Conservation (phyloP, 345 rosid species). For the Triadica sebifera region DNA sequence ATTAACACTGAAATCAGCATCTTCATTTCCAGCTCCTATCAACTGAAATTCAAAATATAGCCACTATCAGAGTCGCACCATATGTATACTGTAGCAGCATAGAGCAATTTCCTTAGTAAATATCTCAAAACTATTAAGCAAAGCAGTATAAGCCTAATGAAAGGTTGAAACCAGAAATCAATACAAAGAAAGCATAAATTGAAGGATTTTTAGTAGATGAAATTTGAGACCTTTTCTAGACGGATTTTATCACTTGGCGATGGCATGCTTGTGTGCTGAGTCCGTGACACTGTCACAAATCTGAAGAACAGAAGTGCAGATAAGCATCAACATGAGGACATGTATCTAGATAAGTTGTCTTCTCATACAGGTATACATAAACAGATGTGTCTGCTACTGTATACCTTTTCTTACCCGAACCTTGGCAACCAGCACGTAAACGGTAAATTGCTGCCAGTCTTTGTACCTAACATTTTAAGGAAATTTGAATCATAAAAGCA, state of each 20-base stretch:
- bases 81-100: neutral
- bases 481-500: neutral
- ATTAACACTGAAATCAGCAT: conserved; percentile 49
- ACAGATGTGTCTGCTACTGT: neutral
- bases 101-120: conserved; percentile 5
- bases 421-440: conserved; percentile 55
- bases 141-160: neutral
- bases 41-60: conserved; percentile 45
- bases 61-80: neutral
- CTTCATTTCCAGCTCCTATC: conserved; percentile 65
- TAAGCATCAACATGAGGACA: conserved; percentile 10
- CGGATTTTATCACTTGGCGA: conserved; percentile 70
- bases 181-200: neutral
- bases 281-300: conserved; percentile 64
- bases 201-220: conserved; percentile 1
- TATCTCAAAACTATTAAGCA: conserved; percentile 2
- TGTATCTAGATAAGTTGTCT: neutral
- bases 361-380: conserved; percentile 2
- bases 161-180: neutral
- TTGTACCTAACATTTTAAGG: conserved; percentile 40
- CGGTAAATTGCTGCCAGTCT: conserved; percentile 74
- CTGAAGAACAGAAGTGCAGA: conserved; percentile 34
- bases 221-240: conserved; percentile 56
- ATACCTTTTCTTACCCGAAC: conserved; percentile 87
- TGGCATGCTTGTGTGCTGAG: conserved; percentile 81